Evolutionary conservation across 2,329 filamentous ascomycete genomes (phyloP), one percentile per base, ranked within the genome.

Genomic region (Tolypocladium pustulatum): DNA sequence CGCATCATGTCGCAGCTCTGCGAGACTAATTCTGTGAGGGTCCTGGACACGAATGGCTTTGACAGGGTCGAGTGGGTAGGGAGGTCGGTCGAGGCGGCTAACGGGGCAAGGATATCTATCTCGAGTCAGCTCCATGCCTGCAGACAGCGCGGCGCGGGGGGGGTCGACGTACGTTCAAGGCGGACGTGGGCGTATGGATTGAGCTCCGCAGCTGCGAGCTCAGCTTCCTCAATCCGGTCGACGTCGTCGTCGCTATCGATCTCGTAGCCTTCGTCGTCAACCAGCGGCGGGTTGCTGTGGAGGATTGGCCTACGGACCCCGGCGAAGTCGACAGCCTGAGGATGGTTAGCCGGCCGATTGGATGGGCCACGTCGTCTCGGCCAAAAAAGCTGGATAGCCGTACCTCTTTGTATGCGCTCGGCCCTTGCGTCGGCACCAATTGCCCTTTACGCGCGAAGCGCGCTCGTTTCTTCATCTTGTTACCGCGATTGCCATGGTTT

Each of bases 211-310:
- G 85, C 84, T 4, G 81, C 75, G 53, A 83, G 78, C 55, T 82
- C 75, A 49, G 85, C 85, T 55, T 86, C 82, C 62, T 81, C 80
- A 27, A 84, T 71, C 59, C 79, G 81, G 49, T 86, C 83, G 59
- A 89, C 83, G 61, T 89, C 86, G 60, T 90, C 87, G 61, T 87
- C 85, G 68, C 84, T 87, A 49, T 90, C 86, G 58, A 91, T 76
- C 62, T 90, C 85, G 68, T 89, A 91, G 62, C 89, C 89, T 65
- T 93, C 89, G 53, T 90, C 85, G 72, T 93, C 89, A 63, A 89
- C 77, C 54, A 89, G 77, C 13, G 83, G 81, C 6, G 88, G 87
- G 65, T 91, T 93, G 64, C 82, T 83, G 70, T 84, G 84, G 62
- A 95, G 85, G 64, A 92, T 90, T 58, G 85, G 79, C 68, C 90